phyloP scores from a whole-genome alignment of 129 eudicot genomes.

The Chrysanthemum seticuspe region DNA sequence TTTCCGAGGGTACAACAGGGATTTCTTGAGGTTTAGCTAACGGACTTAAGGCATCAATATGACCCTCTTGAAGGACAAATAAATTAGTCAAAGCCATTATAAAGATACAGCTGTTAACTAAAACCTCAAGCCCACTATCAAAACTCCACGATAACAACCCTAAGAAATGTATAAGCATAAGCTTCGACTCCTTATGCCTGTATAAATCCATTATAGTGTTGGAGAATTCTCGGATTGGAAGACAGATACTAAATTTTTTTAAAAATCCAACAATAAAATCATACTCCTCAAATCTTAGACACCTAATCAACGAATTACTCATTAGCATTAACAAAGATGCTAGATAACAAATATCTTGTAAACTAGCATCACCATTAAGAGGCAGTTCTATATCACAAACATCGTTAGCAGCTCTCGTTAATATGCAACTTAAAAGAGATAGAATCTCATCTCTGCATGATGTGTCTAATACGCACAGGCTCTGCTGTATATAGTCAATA shows the following conservation, averaged over 20 bases:
- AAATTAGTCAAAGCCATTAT: constrained; percentile 52
- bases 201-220: constrained; percentile 30
- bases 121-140: constrained; percentile 54
- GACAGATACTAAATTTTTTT: constrained; percentile 35
- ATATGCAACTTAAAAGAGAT: constrained; percentile 42
- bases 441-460: constrained; percentile 51
- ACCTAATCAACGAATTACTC: constrained; percentile 63
- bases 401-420: constrained; percentile 47
- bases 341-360: constrained; percentile 62
- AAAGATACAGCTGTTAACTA: constrained; percentile 62
- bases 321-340: constrained; percentile 73
- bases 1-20: constrained; percentile 13
- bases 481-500: constrained; percentile 51
- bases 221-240: constrained; percentile 43
- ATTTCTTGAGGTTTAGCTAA: constrained; percentile 27
- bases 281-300: constrained; percentile 46
- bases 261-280: constrained; percentile 49
- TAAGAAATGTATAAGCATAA: constrained; percentile 65
- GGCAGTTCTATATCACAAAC: constrained; percentile 32
- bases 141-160: constrained; percentile 67
- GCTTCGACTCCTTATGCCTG: constrained; percentile 41
- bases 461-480: constrained; percentile 31
- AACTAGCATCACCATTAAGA: constrained; percentile 34
- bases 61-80: constrained; percentile 60
- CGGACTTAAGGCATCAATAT: constrained; percentile 39